phyloP scores from a whole-genome alignment of 257 asterid species.

The Nicotiana tabacum region DNA sequence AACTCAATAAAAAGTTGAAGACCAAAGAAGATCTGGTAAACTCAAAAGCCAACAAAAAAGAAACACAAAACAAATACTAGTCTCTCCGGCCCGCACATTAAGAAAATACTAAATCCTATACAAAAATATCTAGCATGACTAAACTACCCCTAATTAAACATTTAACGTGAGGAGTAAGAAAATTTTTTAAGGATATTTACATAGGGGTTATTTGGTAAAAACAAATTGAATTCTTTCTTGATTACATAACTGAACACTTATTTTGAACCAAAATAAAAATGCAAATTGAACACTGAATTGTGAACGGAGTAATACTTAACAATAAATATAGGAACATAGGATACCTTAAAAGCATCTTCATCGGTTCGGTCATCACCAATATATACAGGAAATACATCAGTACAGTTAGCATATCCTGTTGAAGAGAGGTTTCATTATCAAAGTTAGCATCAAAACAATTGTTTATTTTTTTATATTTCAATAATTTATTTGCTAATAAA shows the following conservation, averaged over 20 bases:
- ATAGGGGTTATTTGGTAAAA: no score
- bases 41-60: neutral
- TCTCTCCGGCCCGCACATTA: no score
- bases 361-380: conserved; percentile 92
- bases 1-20: neutral
- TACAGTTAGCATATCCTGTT: conserved; percentile 44
- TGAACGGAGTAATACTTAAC: neutral
- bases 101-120: no score
- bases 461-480: neutral
- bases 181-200: no score
- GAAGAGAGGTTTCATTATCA: neutral
- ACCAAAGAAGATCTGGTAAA: neutral
- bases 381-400: conserved; percentile 74
- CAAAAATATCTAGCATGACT: no score
- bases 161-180: no score
- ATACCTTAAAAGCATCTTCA: conserved; percentile 92
- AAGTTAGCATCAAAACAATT: neutral
- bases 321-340: conserved; percentile 6
- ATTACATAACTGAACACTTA: no score
- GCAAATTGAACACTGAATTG: no score
- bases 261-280: no score
- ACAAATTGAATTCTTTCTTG: no score
- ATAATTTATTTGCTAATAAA: neutral
- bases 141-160: no score
- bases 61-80: neutral